These are phyloP conservation scores for Eimeria praecox DNA, from an alignment of 169 alveolate species.

Conservation along the genomic window DNA sequence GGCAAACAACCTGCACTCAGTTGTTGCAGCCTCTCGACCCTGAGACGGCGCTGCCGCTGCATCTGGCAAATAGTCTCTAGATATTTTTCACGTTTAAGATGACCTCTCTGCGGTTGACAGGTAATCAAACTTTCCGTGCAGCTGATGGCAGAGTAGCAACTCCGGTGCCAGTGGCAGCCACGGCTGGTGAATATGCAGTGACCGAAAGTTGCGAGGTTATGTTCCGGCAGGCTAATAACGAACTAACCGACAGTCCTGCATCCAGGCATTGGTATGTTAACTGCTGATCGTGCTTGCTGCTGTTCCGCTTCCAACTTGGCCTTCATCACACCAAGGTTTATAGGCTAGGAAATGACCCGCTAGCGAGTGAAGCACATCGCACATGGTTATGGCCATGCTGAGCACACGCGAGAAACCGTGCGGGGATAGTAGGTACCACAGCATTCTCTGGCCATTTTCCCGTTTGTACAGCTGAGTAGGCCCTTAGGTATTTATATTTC, in stretches of 20 bases:
- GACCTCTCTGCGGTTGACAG: background rate
- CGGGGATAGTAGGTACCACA: background rate
- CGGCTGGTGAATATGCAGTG: background rate
- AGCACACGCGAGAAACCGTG: background rate
- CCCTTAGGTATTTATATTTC: too few relatives aligned
- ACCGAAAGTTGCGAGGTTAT: background rate
- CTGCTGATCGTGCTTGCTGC: background rate
- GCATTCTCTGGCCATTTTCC: background rate
- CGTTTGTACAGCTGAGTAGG: background rate
- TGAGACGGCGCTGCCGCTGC: constrained; percentile 67
- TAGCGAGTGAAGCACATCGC: background rate
- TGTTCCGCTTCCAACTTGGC: background rate
- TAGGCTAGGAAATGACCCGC: background rate
- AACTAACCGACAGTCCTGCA: background rate
- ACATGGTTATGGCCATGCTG: background rate
- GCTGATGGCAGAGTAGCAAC: background rate
- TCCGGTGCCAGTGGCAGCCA: background rate
- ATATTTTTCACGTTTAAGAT: background rate
- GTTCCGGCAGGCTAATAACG: background rate
- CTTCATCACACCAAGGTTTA: background rate
- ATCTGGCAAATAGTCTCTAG: constrained; percentile 3
- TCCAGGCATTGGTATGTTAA: background rate
- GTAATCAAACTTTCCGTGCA: background rate
- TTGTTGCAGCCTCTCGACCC: constrained; percentile 59
- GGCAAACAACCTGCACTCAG: constrained; percentile 42